Base-by-base conservation (phyloP, 192 early-diverging fungal species). In the Chytriomyces hyalinus region DNA sequence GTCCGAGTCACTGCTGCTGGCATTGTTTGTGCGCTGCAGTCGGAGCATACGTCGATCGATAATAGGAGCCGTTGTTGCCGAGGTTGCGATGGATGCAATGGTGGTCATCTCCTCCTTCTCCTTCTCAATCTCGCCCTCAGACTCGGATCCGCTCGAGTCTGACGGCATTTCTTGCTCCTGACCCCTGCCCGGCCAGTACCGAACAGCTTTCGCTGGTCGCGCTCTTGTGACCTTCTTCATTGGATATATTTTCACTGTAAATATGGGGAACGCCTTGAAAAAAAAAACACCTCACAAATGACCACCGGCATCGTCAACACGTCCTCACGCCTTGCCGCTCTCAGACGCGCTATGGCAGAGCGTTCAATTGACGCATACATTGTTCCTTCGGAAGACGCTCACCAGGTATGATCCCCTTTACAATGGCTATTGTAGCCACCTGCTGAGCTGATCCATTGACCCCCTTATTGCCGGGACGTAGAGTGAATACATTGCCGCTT, bases 311-410 rank as follows among this genome's bases (percentile, higher is more conserved):
- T 36, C 53, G 53, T 57, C 53, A 45, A 9, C 26, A 76, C 74
- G 22, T 24, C 74, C 6, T 22, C 20, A 24, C 76, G 76, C 6
- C 76, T 77, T 20, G 24, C 51, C n/a, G 76, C 66, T 0, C 76
- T 77, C 6, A 7, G 76, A 6, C 66, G 13, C 6, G 70, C 66
- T 53, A 79, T 85, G 78, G 70, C 78, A 62, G 61, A 73, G 43
- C 62, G 47, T 20, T 36, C 49, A 3, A 43, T 86, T 24, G 46
- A 68, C 59, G 88, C 88, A 7, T 90, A 92, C 82, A 88, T 98
- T 73, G 87, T 98, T 36, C 97, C 97, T 59, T 92, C 92, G 70
- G 97, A 97, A 81, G 97, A 99, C 82, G 94, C 97, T 6, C 97
- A 99, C 85, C 95, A 97, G 89, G 93, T 92, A 83, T n/a, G 57